Evolutionary conservation across 495 filamentous ascomycete species (phyloP).

Genomic region (Margaritispora aquatica): DNA sequence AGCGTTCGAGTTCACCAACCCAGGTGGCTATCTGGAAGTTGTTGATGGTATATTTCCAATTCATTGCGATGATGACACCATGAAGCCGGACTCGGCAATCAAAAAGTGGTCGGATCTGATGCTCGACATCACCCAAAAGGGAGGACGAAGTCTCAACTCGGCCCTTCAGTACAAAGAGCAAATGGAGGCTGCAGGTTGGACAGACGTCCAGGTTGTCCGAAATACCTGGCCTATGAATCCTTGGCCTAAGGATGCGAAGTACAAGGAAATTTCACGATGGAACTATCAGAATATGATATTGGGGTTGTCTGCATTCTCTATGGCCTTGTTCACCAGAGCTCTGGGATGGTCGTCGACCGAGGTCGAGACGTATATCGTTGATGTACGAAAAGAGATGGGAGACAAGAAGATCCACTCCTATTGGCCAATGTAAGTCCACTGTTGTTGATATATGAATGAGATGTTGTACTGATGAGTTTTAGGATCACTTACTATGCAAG

Average conservation of each 20-base stretch:
- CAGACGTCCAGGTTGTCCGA: conserved; percentile 44
- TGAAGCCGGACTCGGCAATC: not conserved
- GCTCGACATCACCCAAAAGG: conserved; percentile 20
- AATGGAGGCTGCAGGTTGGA: conserved; percentile 47
- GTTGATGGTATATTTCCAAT: conserved; percentile 29
- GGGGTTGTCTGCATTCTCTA: conserved; percentile 27
- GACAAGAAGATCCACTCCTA: conserved; percentile 44
- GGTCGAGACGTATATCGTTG: conserved; percentile 45
- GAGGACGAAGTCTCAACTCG: not conserved
- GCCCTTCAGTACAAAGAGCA: conserved; percentile 18
- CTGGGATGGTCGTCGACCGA: conserved; percentile 43
- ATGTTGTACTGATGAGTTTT: not conserved
- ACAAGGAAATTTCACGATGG: conserved; percentile 25
- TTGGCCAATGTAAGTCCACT: conserved; percentile 2
- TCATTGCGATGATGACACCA: conserved; percentile 32
- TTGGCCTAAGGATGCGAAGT: conserved; percentile 28
- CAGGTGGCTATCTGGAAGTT: conserved; percentile 12
- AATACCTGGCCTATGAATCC: conserved; percentile 47
- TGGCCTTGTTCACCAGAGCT: conserved; percentile 45
- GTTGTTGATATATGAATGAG: not conserved
- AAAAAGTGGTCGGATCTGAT: not conserved
- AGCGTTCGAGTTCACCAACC: not conserved
- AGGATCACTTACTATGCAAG: not conserved
- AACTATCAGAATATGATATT: conserved; percentile 14
- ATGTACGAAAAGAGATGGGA: conserved; percentile 45